Conservation (phyloP, 345 rosid genomes). For the Citrus inodora region DNA sequence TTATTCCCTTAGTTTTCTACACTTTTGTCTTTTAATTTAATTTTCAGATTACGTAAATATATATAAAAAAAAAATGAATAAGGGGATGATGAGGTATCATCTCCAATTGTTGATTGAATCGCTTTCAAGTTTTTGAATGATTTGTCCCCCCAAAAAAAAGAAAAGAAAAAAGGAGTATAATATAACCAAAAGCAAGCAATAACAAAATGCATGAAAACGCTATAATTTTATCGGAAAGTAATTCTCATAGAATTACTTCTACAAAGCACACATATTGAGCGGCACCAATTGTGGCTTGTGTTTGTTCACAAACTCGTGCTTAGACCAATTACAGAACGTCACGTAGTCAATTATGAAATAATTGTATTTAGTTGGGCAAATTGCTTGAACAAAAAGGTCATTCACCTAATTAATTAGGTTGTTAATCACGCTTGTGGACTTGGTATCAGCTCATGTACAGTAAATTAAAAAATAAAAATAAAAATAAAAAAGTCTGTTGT, state of each 20-base stretch:
- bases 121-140: not conserved
- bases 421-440: conserved; percentile 4
- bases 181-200: not conserved
- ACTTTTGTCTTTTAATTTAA: no score
- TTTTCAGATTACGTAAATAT: not conserved
- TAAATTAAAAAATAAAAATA: not conserved
- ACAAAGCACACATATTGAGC: not conserved
- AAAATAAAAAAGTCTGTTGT: not conserved
- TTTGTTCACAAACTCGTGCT: not conserved
- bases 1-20: no score
- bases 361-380: not conserved
- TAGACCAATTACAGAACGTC: not conserved
- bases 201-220: not conserved
- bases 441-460: not conserved
- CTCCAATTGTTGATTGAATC: not conserved
- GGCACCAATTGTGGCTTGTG: conserved; percentile 22
- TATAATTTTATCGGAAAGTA: no score
- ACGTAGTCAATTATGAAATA: not conserved
- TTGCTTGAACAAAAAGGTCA: not conserved
- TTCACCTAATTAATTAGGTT: not conserved
- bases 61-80: no score
- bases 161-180: no score
- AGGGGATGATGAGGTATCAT: no score
- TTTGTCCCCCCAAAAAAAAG: no score
- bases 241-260: not conserved